Evolutionary conservation across 1,284 basidiomycete species (phyloP), one percentile per base, ranked within the genome.

Genomic region (Tetrapyrgos nigripes): DNA sequence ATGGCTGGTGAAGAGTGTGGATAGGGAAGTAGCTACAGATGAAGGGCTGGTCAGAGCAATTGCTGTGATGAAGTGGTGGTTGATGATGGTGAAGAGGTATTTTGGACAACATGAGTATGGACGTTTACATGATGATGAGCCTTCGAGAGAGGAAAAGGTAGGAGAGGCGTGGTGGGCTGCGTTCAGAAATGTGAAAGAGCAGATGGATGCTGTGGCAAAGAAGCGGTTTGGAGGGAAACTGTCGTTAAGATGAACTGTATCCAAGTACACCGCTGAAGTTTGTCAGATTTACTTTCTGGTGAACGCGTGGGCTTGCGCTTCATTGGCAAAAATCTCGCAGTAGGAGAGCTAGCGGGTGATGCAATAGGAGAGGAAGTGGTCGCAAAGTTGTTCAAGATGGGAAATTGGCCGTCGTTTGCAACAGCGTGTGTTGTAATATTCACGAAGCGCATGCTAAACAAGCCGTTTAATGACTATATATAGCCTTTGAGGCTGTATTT

Each of bases 31-130:
- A 52, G 80, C 79, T 56, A 81, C 82, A 3, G 84, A 91, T 65
- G 79, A 78, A 14, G 89, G 90, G 0, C 71, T 92, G 46, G 88
- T 90, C 71, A 84, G 83, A 61, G 89, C 86, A 35, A 72, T 89
- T 3, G 82, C 82, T 27, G 83, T 93, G 23, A 77, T 94, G 76
- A 87, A 83, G 68, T 94, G 90, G 87, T 94, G 94, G 93, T 68
- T 86, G 51, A 79, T 91, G 31, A 66, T 92, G 29, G 66, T 92
- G 65, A 77, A 85, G 65, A 74, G 85, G 56, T 70, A 80, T 62
- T 91, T 84, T 79, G 81, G 76, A 13, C 70, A 74, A 3, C 83
- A 80, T 62, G 87, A 89, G 68, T 62, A 73, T 53, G 77, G 79
- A 45, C 66, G 70, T 33, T 73, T 69, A 29, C 63, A 63, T 21